Evolutionary conservation across 345 rosid genomes (phyloP), one percentile per base, ranked within the genome.

Genomic region (Corchorus olitorius): DNA sequence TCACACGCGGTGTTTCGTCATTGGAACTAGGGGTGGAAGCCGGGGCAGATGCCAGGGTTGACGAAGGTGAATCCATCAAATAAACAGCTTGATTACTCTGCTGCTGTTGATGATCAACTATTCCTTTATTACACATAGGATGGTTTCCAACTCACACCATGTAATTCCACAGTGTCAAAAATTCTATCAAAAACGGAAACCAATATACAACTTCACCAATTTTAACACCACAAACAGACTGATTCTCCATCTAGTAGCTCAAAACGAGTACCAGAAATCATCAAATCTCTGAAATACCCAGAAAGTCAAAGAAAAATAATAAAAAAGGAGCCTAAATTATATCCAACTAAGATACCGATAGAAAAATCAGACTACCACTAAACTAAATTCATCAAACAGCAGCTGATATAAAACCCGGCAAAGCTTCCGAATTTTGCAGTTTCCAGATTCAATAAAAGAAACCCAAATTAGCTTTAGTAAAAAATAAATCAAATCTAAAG

Each of bases 1-100:
- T 96, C 54, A 93, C 90, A 10, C 94, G 97, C 1, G 87, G 89
- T 20, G 79, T 59, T 50, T 94, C 99, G 20, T 93, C 98, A 39
- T 79, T 89, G 9, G 92, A 81, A 70, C 92, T 83, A n/a, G 69
- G 54, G 58, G 48, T 7, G 66, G 79, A 67, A 45, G 73, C 46
- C 17, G 81, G 50, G 63, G 85, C 77, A 65, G 88, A 81, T 13
- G 67, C n/a, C 33, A 88, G 80, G 75, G 84, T 79, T 37, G 83
- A 46, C 5, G 86, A 84, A 72, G 63, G 79, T 12, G 86, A 81
- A 84, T 89, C 94, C 94, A 92, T 92, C 58, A 49, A 75, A 64
- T 56, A 67, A 59, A 43, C 46, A 62, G 78, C 72, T 67, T 81
- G 87, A 63, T 34, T n/a, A 78, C 68, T 58, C 50, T 64, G 37